phyloP scores from a whole-genome alignment of 805 yeast genomes.

The Pichia membranifaciens region DNA sequence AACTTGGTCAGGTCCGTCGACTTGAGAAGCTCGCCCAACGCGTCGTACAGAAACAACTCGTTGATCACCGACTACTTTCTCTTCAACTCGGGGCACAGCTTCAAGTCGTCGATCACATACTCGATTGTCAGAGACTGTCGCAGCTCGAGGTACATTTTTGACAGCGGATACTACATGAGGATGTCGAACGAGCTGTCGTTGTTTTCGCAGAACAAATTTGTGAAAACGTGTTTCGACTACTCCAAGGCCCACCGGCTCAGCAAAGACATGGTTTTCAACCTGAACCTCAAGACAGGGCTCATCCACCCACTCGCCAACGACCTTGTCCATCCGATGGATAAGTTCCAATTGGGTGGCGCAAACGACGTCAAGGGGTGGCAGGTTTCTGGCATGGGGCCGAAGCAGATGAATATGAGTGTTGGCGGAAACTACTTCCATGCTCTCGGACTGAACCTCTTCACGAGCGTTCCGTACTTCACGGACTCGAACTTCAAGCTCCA shows the following conservation, averaged over 20 bases:
- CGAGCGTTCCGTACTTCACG: slow-evolving; percentile 36
- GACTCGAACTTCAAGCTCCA: slow-evolving; percentile 47
- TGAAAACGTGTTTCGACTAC: slow-evolving; percentile 39
- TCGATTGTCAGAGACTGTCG: slow-evolving; percentile 40
- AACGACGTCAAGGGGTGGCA: slow-evolving; percentile 50
- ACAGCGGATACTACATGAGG: slow-evolving; percentile 35
- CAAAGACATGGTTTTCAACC: slow-evolving; percentile 18
- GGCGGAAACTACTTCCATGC: slow-evolving; percentile 48
- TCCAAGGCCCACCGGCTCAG: slow-evolving; percentile 29
- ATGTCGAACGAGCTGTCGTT: slow-evolving; percentile 23
- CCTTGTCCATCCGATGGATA: slow-evolving; percentile 39
- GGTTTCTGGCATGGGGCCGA: slow-evolving; percentile 51
- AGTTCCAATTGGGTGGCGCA: slow-evolving; percentile 55
- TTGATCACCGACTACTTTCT: slow-evolving; percentile 29
- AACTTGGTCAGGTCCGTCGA: slow-evolving; percentile 37
- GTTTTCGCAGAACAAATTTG: slow-evolving; percentile 28
- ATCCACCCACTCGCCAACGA: slow-evolving; percentile 17
- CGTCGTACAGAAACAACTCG: slow-evolving; percentile 26
- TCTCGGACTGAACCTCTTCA: slow-evolving; percentile 41
- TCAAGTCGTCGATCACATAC: slow-evolving; percentile 40
- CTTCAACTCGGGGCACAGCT: slow-evolving; percentile 39
- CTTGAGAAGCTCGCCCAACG: slow-evolving; percentile 14
- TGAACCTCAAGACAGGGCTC: slow-evolving; percentile 25
- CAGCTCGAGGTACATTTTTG: slow-evolving; percentile 38
- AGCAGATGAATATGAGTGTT: slow-evolving; percentile 40